Base-by-base conservation (phyloP, 495 filamentous ascomycete genomes). In the Lindgomyces ingoldianus region DNA sequence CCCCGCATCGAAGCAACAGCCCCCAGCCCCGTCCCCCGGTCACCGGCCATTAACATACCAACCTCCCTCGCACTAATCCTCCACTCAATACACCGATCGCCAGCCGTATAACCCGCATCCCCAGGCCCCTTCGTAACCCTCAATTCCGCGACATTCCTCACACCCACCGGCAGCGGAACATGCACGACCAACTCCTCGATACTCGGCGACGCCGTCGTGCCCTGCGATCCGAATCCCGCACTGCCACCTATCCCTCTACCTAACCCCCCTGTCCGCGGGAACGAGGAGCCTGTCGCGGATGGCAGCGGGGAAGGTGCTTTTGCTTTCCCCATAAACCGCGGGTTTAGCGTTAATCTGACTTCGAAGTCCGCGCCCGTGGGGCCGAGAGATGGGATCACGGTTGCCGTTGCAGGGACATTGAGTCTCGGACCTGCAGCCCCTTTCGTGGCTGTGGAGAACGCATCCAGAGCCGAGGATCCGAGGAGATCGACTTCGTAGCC, bases 401-500 rank as follows among this genome's bases (percentile, higher is more conserved):
- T 89, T 16, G 96, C 78, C 25, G 81, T 81, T 0, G 93, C 90
- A 0, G 94, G 94, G 6, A 98, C 76, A 60, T 91, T 89, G 1
- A 97, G 77, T 70, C 85, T 89, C 50, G 86, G 74, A 19, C 77
- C 66, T 29, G 62, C 75, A 24, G 76, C 73, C 30, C 27, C 30
- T 26, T 61, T 70, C 0, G 42, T 44, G 10, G 61, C 53, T 3
- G 70, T 57, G 3, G 71, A 62, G 21, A 65, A 66, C 14, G 47
- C 26, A 18, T 60, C 50, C 12, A 74, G 68, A 26, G 52, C 62
- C 29, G 67, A 67, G 6, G 63, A 29, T n/a, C 72, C 73, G 22
- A 98, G 80, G 22, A 98, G 80, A 76, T 98, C 90, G 33, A 96
- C 91, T 74, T 96, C 94, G 70, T 98, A 98, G 3, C 93, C 92